phyloP scores from a whole-genome alignment of 345 rosid species.

The Trapa incisa region DNA sequence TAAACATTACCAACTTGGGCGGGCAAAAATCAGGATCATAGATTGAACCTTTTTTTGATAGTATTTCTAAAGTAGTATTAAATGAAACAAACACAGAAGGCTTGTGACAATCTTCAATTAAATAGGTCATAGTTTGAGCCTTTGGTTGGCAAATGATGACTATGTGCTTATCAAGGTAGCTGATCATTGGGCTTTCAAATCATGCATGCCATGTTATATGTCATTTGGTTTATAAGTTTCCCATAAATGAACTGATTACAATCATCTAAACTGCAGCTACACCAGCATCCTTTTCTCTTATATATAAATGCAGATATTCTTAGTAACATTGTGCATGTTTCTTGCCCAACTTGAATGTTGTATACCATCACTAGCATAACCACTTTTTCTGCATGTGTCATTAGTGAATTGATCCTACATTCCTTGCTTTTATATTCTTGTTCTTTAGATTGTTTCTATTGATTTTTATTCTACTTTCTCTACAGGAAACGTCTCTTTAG shows the following conservation, averaged over 20 bases:
- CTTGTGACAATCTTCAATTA: not conserved
- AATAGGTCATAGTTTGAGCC: not conserved
- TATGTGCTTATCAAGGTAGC: not conserved
- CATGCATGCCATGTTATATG: not conserved
- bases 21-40: not conserved
- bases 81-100: not conserved
- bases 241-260: not conserved
- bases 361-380: not conserved
- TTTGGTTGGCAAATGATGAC: not conserved
- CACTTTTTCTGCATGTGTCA: not conserved
- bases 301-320: not conserved
- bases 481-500: slow-evolving; percentile 83
- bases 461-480: not conserved
- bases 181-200: not conserved
- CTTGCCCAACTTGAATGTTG: not conserved
- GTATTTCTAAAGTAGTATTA: not conserved
- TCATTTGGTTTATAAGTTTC: not conserved
- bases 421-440: not conserved
- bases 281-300: not conserved
- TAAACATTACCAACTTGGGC: not conserved
- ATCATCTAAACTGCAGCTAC: not conserved
- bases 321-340: not conserved
- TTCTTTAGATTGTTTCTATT: not conserved
- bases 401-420: not conserved
- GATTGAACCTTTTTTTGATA: not conserved